Evolutionary conservation across 2,329 filamentous ascomycete genomes (phyloP).

Genomic region (Pseudodiploospora longispora): DNA sequence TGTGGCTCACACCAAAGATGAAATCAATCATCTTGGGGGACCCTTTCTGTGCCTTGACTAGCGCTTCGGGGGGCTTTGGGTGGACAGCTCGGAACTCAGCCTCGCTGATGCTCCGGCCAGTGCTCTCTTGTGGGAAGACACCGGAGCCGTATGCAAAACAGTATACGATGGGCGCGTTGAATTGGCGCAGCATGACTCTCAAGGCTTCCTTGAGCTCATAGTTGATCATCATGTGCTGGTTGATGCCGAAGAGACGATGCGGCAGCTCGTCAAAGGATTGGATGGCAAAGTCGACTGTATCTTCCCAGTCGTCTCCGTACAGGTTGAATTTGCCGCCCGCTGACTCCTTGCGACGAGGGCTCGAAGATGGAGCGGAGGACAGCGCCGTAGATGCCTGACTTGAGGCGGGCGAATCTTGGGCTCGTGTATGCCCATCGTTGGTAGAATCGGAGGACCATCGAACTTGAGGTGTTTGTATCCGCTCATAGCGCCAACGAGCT

Average conservation of each 20-base stretch:
- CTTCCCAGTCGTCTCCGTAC: slow-evolving; percentile 35
- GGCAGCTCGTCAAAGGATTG: slow-evolving; percentile 37
- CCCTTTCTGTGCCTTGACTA: slow-evolving; percentile 78
- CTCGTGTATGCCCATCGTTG: slow-evolving; percentile 1
- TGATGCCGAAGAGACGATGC: slow-evolving; percentile 68
- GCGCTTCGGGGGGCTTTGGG: slow-evolving; percentile 70
- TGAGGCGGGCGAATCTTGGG: not conserved
- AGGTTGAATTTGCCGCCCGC: slow-evolving; percentile 25
- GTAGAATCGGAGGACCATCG: slow-evolving; percentile 16
- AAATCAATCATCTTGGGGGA: slow-evolving; percentile 97
- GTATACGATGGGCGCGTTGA: slow-evolving; percentile 88
- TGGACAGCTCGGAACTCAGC: slow-evolving; percentile 60
- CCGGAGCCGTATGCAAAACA: slow-evolving; percentile 96
- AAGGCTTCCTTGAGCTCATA: slow-evolving; percentile 90
- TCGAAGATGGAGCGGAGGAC: not conserved
- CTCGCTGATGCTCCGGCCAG: slow-evolving; percentile 45
- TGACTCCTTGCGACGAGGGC: slow-evolving; percentile 16
- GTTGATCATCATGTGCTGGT: slow-evolving; percentile 94
- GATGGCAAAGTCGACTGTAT: slow-evolving; percentile 32
- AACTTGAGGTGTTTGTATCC: not conserved
- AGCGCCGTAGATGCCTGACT: not conserved
- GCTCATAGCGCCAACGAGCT: slow-evolving; percentile 1
- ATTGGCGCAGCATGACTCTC: slow-evolving; percentile 81
- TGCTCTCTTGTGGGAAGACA: slow-evolving; percentile 73
- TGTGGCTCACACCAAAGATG: slow-evolving; percentile 90